Conservation (phyloP, 805 yeast species). For the Zygosaccharomyces kombuchaensis region DNA sequence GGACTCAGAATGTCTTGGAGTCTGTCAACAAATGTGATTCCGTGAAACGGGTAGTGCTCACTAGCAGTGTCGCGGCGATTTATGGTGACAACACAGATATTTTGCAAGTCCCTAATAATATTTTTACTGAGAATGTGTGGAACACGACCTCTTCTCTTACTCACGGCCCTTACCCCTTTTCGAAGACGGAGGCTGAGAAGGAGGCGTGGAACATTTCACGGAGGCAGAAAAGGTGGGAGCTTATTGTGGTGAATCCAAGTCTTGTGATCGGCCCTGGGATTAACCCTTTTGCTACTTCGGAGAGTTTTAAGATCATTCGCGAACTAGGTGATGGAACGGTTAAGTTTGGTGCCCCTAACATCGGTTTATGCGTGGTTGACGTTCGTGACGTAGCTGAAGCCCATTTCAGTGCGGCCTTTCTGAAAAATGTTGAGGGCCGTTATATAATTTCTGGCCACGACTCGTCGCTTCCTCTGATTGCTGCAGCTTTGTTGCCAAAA, state of each 20-base stretch:
- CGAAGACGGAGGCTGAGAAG: not conserved
- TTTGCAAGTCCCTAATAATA: not conserved
- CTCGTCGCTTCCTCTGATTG: not conserved
- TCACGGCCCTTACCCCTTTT: not conserved
- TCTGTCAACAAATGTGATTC: constrained; percentile 39
- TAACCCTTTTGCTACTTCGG: not conserved
- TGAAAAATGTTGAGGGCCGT: not conserved
- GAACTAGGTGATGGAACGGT: not conserved
- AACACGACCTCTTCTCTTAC: not conserved
- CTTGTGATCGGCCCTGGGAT: not conserved
- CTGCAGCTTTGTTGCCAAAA: not conserved
- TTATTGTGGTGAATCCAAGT: not conserved
- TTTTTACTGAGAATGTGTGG: not conserved
- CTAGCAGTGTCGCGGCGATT: constrained; percentile 52
- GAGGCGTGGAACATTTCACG: not conserved
- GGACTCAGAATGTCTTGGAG: constrained; percentile 44
- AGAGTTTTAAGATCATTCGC: not conserved
- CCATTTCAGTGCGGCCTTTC: constrained; percentile 40
- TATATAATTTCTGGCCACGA: not conserved
- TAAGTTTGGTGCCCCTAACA: not conserved
- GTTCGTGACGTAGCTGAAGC: constrained; percentile 55
- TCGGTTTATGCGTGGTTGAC: constrained; percentile 44
- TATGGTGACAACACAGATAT: not conserved
- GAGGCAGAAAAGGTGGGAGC: not conserved
- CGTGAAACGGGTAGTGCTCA: constrained; percentile 46